Evolutionary conservation across 495 filamentous ascomycete species (phyloP).

Genomic region (Halenospora varia): DNA sequence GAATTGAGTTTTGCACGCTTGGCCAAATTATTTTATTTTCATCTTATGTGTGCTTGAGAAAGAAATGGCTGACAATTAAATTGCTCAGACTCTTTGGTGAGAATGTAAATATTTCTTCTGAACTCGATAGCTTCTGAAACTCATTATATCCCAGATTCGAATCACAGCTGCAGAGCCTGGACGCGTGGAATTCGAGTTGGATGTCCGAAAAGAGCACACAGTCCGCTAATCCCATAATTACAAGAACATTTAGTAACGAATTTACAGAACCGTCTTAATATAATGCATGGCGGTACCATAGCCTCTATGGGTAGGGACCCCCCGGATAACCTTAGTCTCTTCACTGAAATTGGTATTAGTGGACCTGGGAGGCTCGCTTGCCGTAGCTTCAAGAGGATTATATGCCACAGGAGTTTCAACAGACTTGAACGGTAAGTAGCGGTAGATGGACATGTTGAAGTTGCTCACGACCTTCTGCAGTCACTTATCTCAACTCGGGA

Average conservation of each 20-base stretch:
- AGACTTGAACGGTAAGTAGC: constrained; percentile 71
- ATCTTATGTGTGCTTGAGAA: no score
- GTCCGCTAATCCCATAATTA: constrained; percentile 39
- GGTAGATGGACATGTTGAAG: not conserved
- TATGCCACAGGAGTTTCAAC: constrained; percentile 91
- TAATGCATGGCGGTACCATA: constrained; percentile 91
- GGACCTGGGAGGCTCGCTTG: constrained; percentile 88
- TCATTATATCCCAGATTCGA: constrained; percentile 53
- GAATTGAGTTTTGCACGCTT: no score
- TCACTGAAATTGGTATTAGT: no score
- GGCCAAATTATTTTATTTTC: no score
- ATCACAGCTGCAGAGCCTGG: constrained; percentile 74
- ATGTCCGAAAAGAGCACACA: constrained; percentile 84
- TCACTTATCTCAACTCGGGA: constrained; percentile 86
- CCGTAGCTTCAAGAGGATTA: constrained; percentile 84
- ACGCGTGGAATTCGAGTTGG: constrained; percentile 79
- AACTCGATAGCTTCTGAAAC: no score
- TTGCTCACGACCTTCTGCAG: constrained; percentile 36
- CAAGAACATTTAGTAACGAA: constrained; percentile 1
- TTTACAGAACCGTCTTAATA: constrained; percentile 82
- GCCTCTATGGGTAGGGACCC: constrained; percentile 74
- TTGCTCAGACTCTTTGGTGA: constrained; percentile 36
- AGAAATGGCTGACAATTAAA: no score
- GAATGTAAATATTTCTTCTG: constrained; percentile 32
- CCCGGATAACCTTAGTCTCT: no score